Evolutionary conservation across 2,329 filamentous ascomycete genomes (phyloP).

Genomic region (Raffaelea arxii): DNA sequence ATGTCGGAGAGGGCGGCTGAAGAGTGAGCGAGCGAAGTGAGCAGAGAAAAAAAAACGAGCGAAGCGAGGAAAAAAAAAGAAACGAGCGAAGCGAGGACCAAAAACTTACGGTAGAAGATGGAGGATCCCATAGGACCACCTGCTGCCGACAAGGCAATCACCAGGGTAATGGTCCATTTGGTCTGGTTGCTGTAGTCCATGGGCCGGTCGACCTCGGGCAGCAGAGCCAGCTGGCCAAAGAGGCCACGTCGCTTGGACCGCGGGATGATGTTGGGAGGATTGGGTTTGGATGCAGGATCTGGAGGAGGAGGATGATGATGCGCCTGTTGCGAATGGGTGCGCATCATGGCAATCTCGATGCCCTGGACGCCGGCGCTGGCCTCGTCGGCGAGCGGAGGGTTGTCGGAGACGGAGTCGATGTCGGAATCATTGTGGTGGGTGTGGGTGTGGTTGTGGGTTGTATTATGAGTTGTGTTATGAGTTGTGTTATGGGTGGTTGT

Average conservation of each 20-base stretch:
- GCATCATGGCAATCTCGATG: conserved; percentile 6
- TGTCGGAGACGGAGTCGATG: conserved; percentile 4
- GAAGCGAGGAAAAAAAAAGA: too few species aligned
- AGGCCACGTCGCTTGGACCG: conserved; percentile 55
- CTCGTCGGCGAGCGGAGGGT: conserved; percentile 10
- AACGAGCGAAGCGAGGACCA: too few species aligned
- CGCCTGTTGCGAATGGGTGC: not conserved
- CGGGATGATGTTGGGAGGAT: conserved; percentile 30
- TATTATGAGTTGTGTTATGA: too few species aligned
- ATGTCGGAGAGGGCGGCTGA: conserved; percentile 60
- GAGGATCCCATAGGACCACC: conserved; percentile 76
- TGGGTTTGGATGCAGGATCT: too few species aligned
- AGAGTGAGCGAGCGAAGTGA: not conserved
- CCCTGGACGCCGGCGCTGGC: conserved; percentile 11
- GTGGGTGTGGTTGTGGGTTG: not conserved
- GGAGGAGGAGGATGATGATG: too few species aligned
- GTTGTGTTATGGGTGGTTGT: too few species aligned
- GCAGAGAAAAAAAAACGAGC: too few species aligned
- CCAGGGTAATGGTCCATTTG: conserved; percentile 78
- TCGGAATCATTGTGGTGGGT: not conserved
- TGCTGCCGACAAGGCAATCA: conserved; percentile 67
- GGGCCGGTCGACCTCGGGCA: conserved; percentile 67
- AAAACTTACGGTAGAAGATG: conserved; percentile 73
- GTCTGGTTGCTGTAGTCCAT: conserved; percentile 61
- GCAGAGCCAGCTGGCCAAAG: conserved; percentile 56